Evolutionary conservation across 2,329 filamentous ascomycete species (phyloP).

Genomic region (Fusarium bactridioides): DNA sequence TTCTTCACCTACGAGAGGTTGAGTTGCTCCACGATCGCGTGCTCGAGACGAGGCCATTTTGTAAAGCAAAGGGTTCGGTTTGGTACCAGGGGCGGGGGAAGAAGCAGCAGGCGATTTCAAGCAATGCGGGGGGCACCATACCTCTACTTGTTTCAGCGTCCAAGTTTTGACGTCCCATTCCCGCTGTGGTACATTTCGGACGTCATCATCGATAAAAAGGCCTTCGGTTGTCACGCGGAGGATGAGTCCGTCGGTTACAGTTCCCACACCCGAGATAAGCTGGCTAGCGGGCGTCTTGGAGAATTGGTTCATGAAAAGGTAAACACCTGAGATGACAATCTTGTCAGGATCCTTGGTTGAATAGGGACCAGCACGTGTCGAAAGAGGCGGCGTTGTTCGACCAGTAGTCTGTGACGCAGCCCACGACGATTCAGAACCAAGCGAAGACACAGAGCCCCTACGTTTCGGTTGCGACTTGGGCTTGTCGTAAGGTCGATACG

Average conservation of each 20-base stretch:
- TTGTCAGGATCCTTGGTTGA: slow-evolving; percentile 92
- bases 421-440: slow-evolving; percentile 83
- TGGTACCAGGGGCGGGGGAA: slow-evolving; percentile 50
- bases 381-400: slow-evolving; percentile 83
- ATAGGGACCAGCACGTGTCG: slow-evolving; percentile 78
- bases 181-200: slow-evolving; percentile 87
- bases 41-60: slow-evolving; percentile 57
- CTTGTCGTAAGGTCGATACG: slow-evolving; percentile 80
- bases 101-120: slow-evolving; percentile 56
- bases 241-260: slow-evolving; percentile 91
- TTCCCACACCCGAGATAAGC: slow-evolving; percentile 81
- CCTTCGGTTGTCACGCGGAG: slow-evolving; percentile 93
- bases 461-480: slow-evolving; percentile 64
- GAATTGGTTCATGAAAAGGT: slow-evolving; percentile 89
- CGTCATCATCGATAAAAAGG: slow-evolving; percentile 95
- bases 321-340: slow-evolving; percentile 93
- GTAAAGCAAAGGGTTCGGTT: slow-evolving; percentile 54
- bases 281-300: slow-evolving; percentile 90
- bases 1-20: slow-evolving; percentile 67
- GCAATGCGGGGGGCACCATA: slow-evolving; percentile 77
- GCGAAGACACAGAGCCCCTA: slow-evolving; percentile 72
- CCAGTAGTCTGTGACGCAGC: slow-evolving; percentile 84
- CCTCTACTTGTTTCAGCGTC: slow-evolving; percentile 93
- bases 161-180: slow-evolving; percentile 99
- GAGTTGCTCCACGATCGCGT: slow-evolving; percentile 59